Conservation (phyloP, 1,139 yeast species). For the Debaryomyces sp. region DNA sequence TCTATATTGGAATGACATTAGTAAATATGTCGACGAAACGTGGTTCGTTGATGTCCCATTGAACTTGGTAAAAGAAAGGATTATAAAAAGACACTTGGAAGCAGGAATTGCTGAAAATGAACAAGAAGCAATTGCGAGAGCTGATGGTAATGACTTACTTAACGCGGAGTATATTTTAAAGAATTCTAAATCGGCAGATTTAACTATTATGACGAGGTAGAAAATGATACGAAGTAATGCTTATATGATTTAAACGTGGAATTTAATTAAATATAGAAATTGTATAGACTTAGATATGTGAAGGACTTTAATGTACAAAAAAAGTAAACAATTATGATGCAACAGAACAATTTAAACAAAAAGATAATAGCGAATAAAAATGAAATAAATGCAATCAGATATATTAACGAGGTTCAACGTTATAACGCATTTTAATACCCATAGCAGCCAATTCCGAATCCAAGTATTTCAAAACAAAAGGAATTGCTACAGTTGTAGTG, state of each 20-base stretch:
- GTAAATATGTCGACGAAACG: slow-evolving; percentile 37
- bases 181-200: slow-evolving; percentile 34
- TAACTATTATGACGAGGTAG: slow-evolving; percentile 16
- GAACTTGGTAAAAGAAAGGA: slow-evolving; percentile 52
- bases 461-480: slow-evolving; percentile 91
- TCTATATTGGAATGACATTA: slow-evolving; percentile 53
- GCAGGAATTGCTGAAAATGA: slow-evolving; percentile 63
- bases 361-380: slow-evolving; percentile 1
- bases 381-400: slow-evolving; percentile 5
- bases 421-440: slow-evolving; percentile 94
- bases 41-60: slow-evolving; percentile 54
- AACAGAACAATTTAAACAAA: slow-evolving; percentile 1
- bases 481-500: slow-evolving; percentile 93
- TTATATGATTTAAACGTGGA: slow-evolving; percentile 4
- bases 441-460: slow-evolving; percentile 96
- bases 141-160: slow-evolving; percentile 65
- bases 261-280: neutral
- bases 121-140: slow-evolving; percentile 65
- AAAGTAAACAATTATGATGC: slow-evolving; percentile 3
- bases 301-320: slow-evolving; percentile 7
- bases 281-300: slow-evolving; percentile 1
- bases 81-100: slow-evolving; percentile 68
- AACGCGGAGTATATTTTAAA: slow-evolving; percentile 63
- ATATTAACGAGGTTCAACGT: slow-evolving; percentile 61
- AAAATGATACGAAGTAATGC: neutral